Evolutionary conservation across 208 protist genomes (phyloP).

Genomic region (Crithidia sp.): DNA sequence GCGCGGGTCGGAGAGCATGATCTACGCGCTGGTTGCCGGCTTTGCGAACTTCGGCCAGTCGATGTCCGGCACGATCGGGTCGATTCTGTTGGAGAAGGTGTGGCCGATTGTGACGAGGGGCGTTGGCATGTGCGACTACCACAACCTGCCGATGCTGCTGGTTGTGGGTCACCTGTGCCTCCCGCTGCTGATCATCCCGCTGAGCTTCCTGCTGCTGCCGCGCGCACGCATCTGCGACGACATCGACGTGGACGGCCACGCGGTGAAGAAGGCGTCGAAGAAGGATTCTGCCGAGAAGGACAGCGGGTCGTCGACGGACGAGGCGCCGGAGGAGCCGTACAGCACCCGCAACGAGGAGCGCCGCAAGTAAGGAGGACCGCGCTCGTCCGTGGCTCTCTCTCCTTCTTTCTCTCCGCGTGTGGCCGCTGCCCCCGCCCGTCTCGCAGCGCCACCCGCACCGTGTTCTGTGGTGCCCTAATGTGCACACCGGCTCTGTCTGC

Average conservation of each 20-base stretch:
- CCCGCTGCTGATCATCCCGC: slow-evolving; percentile 58
- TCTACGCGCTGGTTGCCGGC: slow-evolving; percentile 76
- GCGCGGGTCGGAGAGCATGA: slow-evolving; percentile 71
- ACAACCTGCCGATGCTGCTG: slow-evolving; percentile 52
- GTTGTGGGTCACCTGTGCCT: slow-evolving; percentile 52
- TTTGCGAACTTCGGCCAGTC: slow-evolving; percentile 69
- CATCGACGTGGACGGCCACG: slow-evolving; percentile 45
- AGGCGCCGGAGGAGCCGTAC: neutral
- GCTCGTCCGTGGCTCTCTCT: too few relatives aligned
- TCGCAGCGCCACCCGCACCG: too few relatives aligned
- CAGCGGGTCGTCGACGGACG: slow-evolving; percentile 1
- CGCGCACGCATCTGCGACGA: slow-evolving; percentile 52
- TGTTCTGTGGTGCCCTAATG: too few relatives aligned
- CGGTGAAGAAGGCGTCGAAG: slow-evolving; percentile 25
- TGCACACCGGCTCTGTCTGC: too few relatives aligned
- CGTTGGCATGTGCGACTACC: slow-evolving; percentile 57
- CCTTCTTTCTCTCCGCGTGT: too few relatives aligned
- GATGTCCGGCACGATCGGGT: slow-evolving; percentile 47
- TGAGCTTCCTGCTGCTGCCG: slow-evolving; percentile 60
- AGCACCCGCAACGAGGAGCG: too few relatives aligned
- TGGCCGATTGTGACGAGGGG: slow-evolving; percentile 44
- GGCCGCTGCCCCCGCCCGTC: too few relatives aligned
- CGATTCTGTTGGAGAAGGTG: slow-evolving; percentile 48
- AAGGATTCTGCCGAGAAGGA: slow-evolving; percentile 7
- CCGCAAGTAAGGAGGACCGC: too few relatives aligned